A percentile compares a stretch with the other conserved stretches of the same genome.
These are phyloP conservation scores for Marasmius sp. DNA, from an alignment of 1,284 basidiomycete genomes.

Conservation along the genomic window DNA sequence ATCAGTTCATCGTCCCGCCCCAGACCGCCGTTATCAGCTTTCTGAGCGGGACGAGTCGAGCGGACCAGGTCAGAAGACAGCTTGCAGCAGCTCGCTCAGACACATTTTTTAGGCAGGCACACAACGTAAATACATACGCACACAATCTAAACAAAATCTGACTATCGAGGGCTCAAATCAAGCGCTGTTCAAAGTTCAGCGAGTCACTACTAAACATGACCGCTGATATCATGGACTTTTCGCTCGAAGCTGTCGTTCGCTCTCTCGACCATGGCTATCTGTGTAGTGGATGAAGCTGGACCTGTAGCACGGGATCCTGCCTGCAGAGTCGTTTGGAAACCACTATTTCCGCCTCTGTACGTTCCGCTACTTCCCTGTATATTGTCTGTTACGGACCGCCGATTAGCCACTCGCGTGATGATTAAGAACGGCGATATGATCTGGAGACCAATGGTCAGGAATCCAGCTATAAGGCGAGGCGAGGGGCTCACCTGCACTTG, in stretches of 20 bases:
- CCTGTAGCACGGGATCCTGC: neutral
- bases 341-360: neutral
- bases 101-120: too few relatives aligned
- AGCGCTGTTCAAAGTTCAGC: too few relatives aligned
- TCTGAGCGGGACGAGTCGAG: too few relatives aligned
- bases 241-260: neutral
- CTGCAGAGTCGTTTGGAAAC: neutral
- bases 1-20: too few relatives aligned
- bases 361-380: neutral
- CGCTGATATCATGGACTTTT: too few relatives aligned
- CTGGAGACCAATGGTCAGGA: neutral
- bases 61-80: too few relatives aligned
- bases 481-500: neutral
- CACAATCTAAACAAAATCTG: too few relatives aligned
- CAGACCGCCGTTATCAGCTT: too few relatives aligned
- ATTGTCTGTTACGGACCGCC: neutral
- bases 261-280: neutral
- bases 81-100: too few relatives aligned
- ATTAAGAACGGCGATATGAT: neutral
- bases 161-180: too few relatives aligned
- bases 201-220: too few relatives aligned
- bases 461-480: neutral
- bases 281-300: neutral
- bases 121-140: too few relatives aligned
- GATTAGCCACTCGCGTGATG: neutral